Percentiles rank a stretch among this genome's conserved stretches.
Conservation (phyloP, 257 asterid species). For the Solanum bukasovii region DNA sequence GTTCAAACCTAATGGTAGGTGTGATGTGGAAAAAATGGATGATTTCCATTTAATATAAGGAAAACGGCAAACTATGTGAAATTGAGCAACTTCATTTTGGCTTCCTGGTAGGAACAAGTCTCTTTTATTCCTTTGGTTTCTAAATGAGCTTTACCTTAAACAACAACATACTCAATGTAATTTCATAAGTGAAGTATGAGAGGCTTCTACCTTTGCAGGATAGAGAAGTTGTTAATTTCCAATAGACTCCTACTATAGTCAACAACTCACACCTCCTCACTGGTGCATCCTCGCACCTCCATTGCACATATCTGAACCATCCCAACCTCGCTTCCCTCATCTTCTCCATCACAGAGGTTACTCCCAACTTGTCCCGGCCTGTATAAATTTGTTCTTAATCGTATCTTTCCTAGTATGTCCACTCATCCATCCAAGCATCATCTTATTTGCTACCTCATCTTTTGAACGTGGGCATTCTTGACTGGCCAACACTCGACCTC, state of each 20-base stretch:
- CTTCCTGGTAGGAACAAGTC: background rate
- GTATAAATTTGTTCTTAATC: background rate
- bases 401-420: background rate
- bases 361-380: accelerated
- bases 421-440: background rate
- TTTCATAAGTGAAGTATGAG: background rate
- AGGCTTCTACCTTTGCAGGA: too few species aligned
- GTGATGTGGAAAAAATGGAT: background rate
- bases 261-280: background rate
- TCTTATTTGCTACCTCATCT: background rate
- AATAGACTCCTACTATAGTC: background rate
- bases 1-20: background rate
- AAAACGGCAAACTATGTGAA: background rate
- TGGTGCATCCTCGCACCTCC: background rate
- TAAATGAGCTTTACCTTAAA: background rate
- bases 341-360: too few species aligned
- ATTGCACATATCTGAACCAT: background rate
- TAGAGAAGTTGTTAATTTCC: too few species aligned
- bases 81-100: background rate
- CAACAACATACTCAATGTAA: too few species aligned
- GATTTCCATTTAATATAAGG: background rate
- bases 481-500: background rate
- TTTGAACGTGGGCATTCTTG: too few species aligned
- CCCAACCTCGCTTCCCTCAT: background rate
- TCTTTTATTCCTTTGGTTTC: background rate